phyloP scores from a whole-genome alignment of 768 basidiomycete genomes.

The Boletus coccyginus region DNA sequence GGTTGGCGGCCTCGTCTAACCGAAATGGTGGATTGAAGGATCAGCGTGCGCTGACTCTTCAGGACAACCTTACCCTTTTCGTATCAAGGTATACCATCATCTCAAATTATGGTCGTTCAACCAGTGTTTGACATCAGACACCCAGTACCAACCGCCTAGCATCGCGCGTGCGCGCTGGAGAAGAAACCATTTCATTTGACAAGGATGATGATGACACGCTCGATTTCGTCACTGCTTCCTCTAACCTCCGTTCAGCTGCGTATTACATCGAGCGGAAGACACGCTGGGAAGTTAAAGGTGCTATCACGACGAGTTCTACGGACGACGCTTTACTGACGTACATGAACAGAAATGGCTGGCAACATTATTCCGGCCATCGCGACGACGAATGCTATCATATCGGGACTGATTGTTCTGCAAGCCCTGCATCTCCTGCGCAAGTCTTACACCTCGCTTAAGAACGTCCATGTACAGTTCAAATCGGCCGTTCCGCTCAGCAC shows the following conservation, averaged over 20 bases:
- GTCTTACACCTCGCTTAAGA: conserved; percentile 58
- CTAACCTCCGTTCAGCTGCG: conserved; percentile 87
- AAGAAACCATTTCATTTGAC: conserved; percentile 84
- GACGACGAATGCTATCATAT: conserved; percentile 96
- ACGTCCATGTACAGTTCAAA: conserved; percentile 78
- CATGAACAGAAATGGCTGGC: conserved; percentile 86
- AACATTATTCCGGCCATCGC: conserved; percentile 99
- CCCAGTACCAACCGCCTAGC: conserved; percentile 79
- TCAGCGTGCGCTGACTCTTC: conserved; percentile 71
- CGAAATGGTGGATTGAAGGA: conserved; percentile 60
- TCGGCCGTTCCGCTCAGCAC: conserved; percentile 74
- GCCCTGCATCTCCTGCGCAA: conserved; percentile 79
- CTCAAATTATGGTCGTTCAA: neutral
- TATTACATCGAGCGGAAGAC: conserved; percentile 90
- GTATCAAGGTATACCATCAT: conserved; percentile 64
- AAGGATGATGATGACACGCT: conserved; percentile 98
- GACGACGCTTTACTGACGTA: neutral
- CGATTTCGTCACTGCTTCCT: conserved; percentile 93
- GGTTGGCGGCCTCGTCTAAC: conserved; percentile 9
- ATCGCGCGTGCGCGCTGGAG: conserved; percentile 57
- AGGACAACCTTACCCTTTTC: conserved; percentile 83
- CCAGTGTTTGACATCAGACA: conserved; percentile 5
- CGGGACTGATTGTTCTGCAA: conserved; percentile 92
- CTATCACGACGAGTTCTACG: neutral
- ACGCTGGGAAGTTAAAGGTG: conserved; percentile 96